phyloP scores from a whole-genome alignment of 2,329 filamentous ascomycete genomes.

The Exutisphaerella laricina region DNA sequence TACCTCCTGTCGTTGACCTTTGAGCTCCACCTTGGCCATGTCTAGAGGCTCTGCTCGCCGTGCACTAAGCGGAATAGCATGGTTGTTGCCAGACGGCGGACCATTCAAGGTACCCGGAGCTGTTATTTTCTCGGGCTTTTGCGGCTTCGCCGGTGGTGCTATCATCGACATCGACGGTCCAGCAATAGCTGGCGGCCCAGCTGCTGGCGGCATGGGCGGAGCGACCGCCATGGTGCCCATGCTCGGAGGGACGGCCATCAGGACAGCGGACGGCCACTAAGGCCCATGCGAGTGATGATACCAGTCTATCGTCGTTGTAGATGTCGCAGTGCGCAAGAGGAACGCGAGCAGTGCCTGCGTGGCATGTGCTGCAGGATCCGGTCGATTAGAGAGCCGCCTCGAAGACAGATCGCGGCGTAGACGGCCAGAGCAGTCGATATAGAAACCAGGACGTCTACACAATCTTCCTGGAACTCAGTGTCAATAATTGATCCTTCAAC shows the following conservation, averaged over 20 bases:
- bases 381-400: background rate
- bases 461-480: too few species aligned
- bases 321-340: background rate
- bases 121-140: slow-evolving; percentile 18
- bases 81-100: slow-evolving; percentile 37
- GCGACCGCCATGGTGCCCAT: slow-evolving; percentile 16
- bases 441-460: too few species aligned
- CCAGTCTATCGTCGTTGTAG: slow-evolving; percentile 1
- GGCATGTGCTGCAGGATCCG: slow-evolving; percentile 7
- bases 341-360: slow-evolving; percentile 2
- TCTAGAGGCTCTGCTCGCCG: slow-evolving; percentile 67
- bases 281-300: slow-evolving; percentile 6
- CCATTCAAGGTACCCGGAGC: slow-evolving; percentile 32
- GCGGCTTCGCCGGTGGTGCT: slow-evolving; percentile 8
- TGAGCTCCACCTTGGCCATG: slow-evolving; percentile 82
- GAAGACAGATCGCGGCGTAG: background rate
- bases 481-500: too few species aligned
- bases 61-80: slow-evolving; percentile 56
- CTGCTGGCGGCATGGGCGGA: background rate
- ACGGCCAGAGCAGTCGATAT: background rate
- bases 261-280: slow-evolving; percentile 8
- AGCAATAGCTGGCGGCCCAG: slow-evolving; percentile 16
- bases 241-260: slow-evolving; percentile 30
- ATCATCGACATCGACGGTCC: slow-evolving; percentile 10
- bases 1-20: slow-evolving; percentile 70